Base-by-base conservation (phyloP, 2,329 filamentous ascomycete species). In the Trichophyton simii region DNA sequence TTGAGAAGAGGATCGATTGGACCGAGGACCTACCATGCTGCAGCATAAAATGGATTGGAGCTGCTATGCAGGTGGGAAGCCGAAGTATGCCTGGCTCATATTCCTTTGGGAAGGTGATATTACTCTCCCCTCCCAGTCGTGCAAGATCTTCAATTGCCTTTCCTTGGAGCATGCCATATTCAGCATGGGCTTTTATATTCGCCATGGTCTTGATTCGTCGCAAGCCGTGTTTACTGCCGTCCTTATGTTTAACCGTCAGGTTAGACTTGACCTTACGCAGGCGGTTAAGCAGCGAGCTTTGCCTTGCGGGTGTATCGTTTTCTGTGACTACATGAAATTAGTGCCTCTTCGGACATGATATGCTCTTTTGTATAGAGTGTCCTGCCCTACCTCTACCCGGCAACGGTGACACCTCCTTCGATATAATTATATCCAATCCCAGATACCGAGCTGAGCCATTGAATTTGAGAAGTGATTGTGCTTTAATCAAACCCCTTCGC, bases 41-140 rank as follows among this genome's bases (percentile, higher is more conserved):
- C 57, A 69, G 65, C 60, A 79, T 62, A 64, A 73, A 76, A 20
- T 66, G 65, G 11, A 72, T 67, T n/a, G 71, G 72, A 31, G 75
- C 73, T 38, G 75, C 76, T 62, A 79, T 72, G 57, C 74, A 76
- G n/a, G 71, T 71, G 1, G 77, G 77, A 15, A 79, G 67, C 52
- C 69, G 69, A 58, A 77, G 66, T 3, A 70, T 67, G 11, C 67
- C 68, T n/a, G 75, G 74, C 3, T 71, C 71, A 65, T 76, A 72
- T 13, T 74, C 70, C 1, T 59, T 62, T 0, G 74, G 74, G 3
- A 76, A 67, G 5, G 66, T 68, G 20, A 79, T 64, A 61, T 72
- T 69, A 62, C 73, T 72, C 61, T 76, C 68, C 5, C 77, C 77
- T 57, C 77, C 76, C 25, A 79, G 69, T 11, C 74, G 73, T 54